Base-by-base conservation (phyloP, 2,329 filamentous ascomycete genomes). In the Blastomyces emzantsi region DNA sequence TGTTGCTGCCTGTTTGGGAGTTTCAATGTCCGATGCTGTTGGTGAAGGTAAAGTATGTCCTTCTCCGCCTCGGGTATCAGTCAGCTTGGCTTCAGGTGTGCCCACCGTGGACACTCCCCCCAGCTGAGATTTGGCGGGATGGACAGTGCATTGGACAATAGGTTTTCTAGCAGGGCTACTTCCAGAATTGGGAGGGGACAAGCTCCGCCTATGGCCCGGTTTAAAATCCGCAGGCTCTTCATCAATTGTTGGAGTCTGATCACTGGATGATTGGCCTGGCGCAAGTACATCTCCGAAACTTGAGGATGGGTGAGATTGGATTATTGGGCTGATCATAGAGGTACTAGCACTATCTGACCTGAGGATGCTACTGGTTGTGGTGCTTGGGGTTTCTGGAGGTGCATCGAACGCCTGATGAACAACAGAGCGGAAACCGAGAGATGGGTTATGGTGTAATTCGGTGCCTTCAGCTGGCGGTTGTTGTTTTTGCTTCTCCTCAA, bases 401-500 rank as follows among this genome's bases (percentile, higher is more conserved):
- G 81, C 78, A 69, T 87, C 85, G 69, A 89, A 89, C 19, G 86
- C 86, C 70, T 87, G 83, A 68, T 87, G 79, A 3, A 89, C 86
- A 17, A 84, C 82, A 1, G 84, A 83, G 45, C 75, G 76, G 69
- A 85, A 85, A n/a, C 83, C 83, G 22, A 80, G 66, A 1, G 83
- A 84, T 3, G 80, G 77, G 65, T 83, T 80, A 66, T 82, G 81
- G 7, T 81, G 78, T n/a, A 85, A 71, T 52, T 72, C 67, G 52
- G 70, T 63, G 47, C 71, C 67, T 39, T 66, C 61, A 25, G 64
- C 68, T 66, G 33, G 70, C 65, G 28, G 68, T 67, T 52, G 64
- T 47, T 45, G 52, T 61, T 69, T 61, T 49, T 66, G 60, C 9
- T 51, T 62, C 7, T 64, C 56, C 61, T 66, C 49, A 39, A 7